Base-by-base conservation (phyloP, 2,329 filamentous ascomycete genomes). In the Pestalotiopsis sp. region DNA sequence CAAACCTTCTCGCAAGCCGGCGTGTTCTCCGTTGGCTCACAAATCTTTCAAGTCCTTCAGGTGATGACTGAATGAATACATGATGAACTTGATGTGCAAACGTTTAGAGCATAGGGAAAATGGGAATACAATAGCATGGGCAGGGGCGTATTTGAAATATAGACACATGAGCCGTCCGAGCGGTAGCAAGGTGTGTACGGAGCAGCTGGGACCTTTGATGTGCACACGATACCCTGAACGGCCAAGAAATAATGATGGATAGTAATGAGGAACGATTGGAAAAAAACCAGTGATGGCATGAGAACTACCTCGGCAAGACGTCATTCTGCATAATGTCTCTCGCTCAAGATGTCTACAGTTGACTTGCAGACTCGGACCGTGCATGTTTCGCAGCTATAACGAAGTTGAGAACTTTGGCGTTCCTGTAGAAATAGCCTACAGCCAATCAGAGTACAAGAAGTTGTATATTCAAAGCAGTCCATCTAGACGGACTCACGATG, bases 21-120 rank as follows among this genome's bases (percentile, higher is more conserved):
- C 70, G 5, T 73, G 78, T 52, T 85, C 83, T 64, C 83, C 83
- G 20, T 73, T 85, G 66, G 81, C 82, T 20, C 82, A 83, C 70
- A 85, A 85, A 75, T 82, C 82, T 11, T 80, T 83, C 67, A 80
- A 79, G 72, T 83, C 80, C 13, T 85, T 85, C 66, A 80, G 83
- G 62, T 85, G 75, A 82, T 31, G 59, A 66, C 57, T 17, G 38
- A 23, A 64, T 23, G 23, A 36, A 27, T 27, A 36, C 27, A 59
- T 31, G 25, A 64, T 27, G 59, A 41, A 62, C 39, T 31, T 36
- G 11, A 13, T 36, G 41, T 20, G 65, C 64, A 49, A 25, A 39
- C 25, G 14, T 6, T 38, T 23, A 17, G 23, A 38, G 41, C 14
- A 36, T 13, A 12, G 25, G 41, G 13, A 17, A 49, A 56, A 58